A percentile compares a stretch with the other conserved stretches of the same genome.
phyloP scores from a whole-genome alignment of 768 basidiomycete species.

The Boletus insuetus region DNA sequence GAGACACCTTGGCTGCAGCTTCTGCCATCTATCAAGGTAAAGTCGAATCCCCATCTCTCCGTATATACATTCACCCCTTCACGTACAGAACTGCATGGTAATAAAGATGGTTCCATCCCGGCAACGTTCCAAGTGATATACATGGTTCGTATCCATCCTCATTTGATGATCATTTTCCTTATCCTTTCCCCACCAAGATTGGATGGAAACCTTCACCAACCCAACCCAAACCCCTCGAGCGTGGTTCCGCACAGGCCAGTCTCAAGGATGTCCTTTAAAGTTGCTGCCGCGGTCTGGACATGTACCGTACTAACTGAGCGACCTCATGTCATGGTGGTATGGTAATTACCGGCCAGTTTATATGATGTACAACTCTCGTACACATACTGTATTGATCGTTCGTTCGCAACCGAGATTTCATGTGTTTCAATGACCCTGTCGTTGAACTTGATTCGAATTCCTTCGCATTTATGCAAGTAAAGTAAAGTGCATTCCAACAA shows the following conservation, averaged over 20 bases:
- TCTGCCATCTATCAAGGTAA: constrained; percentile 91
- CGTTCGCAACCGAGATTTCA: neutral
- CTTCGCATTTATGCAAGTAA: neutral
- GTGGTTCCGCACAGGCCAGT: constrained; percentile 60
- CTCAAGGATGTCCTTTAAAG: constrained; percentile 57
- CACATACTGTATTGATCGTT: neutral
- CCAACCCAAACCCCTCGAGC: constrained; percentile 63
- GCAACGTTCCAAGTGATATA: constrained; percentile 97
- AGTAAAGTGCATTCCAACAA: neutral
- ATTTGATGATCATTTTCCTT: neutral
- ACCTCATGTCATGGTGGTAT: neutral
- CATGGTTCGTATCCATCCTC: constrained; percentile 55
- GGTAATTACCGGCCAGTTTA: neutral
- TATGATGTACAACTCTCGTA: neutral
- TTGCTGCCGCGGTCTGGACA: neutral
- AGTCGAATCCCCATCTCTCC: constrained; percentile 7
- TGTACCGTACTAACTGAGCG: neutral
- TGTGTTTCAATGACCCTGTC: neutral
- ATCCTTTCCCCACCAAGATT: constrained; percentile 46
- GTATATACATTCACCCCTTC: neutral
- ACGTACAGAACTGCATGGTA: constrained; percentile 72
- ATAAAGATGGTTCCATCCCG: constrained; percentile 79
- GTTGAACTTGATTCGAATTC: neutral
- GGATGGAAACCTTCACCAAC: constrained; percentile 76
- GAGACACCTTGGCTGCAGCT: constrained; percentile 88